Evolutionary conservation across 345 rosid genomes (phyloP).

Genomic region (Acer saccharum): DNA sequence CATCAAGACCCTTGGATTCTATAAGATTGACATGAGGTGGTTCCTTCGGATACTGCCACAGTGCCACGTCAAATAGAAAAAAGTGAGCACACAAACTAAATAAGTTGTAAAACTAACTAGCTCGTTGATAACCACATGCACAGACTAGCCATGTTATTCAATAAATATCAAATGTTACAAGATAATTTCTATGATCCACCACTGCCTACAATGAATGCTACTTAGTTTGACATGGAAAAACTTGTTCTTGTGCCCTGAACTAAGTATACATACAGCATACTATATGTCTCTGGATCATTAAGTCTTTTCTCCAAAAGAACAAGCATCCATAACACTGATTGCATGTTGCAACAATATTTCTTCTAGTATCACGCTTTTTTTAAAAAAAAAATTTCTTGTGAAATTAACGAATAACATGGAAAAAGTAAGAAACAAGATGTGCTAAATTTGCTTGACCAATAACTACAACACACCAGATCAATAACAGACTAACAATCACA

Average conservation of each 20-base stretch:
- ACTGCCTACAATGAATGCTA: background rate
- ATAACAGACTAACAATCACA: background rate
- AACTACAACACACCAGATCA: background rate
- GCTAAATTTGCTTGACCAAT: too few relatives aligned
- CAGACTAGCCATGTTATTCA: background rate
- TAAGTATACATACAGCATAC: too few relatives aligned
- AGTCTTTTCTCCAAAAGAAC: too few relatives aligned
- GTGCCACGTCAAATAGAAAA: slow-evolving; percentile 33
- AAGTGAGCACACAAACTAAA: slow-evolving; percentile 10
- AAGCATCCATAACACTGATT: background rate
- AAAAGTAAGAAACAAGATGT: too few relatives aligned
- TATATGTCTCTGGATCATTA: too few relatives aligned
- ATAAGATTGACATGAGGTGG: slow-evolving; percentile 63
- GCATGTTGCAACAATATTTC: background rate
- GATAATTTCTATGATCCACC: background rate
- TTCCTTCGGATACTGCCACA: slow-evolving; percentile 70
- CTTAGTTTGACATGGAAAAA: background rate
- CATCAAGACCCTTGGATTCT: slow-evolving; percentile 90
- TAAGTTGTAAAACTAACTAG: background rate
- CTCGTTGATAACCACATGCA: background rate
- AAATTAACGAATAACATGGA: too few relatives aligned
- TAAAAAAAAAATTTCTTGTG: too few relatives aligned
- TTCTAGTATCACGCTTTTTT: background rate
- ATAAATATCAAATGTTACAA: background rate
- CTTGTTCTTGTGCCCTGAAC: background rate